These are phyloP conservation scores for Prinsepia uniflora DNA, from an alignment of 306 rosid genomes.

Conservation along the genomic window DNA sequence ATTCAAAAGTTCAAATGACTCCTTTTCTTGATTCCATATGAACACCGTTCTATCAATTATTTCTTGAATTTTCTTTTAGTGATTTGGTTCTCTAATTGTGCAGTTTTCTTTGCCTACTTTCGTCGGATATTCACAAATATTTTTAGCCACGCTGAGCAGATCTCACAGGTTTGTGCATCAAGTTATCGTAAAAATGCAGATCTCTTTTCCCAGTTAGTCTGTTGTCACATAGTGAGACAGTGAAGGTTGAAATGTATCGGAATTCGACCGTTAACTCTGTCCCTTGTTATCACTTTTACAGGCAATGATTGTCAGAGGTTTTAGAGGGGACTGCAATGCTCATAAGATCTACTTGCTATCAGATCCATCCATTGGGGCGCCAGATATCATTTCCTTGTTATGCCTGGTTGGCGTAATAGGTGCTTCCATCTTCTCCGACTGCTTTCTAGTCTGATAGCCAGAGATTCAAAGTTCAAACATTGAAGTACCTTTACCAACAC, in stretches of 20 bases:
- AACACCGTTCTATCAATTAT: not conserved
- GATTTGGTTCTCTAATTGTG: constrained; percentile 13
- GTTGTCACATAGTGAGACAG: too few species aligned
- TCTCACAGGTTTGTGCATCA: constrained; percentile 70
- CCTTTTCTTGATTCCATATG: not conserved
- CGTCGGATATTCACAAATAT: constrained; percentile 92
- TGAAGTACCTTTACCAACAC: too few species aligned
- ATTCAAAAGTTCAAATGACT: too few species aligned
- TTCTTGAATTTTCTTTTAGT: constrained; percentile 8
- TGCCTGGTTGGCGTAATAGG: constrained; percentile 51
- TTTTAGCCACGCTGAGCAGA: constrained; percentile 90
- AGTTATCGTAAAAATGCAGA: not conserved
- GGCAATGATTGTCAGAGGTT: constrained; percentile 98
- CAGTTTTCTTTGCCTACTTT: constrained; percentile 87
- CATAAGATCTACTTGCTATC: constrained; percentile 79
- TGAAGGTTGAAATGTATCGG: not conserved
- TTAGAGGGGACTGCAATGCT: constrained; percentile 64
- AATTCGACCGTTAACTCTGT: too few species aligned
- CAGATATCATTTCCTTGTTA: constrained; percentile 55
- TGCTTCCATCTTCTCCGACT: constrained; percentile 65
- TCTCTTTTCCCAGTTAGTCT: not conserved
- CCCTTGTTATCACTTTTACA: constrained; percentile 27
- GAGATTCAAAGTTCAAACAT: too few species aligned
- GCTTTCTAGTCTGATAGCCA: constrained; percentile 44
- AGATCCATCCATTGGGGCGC: constrained; percentile 58